Evolutionary conservation across 2,329 filamentous ascomycete species (phyloP), one percentile per base, ranked within the genome.

Genomic region (Elsinoe ampelina): DNA sequence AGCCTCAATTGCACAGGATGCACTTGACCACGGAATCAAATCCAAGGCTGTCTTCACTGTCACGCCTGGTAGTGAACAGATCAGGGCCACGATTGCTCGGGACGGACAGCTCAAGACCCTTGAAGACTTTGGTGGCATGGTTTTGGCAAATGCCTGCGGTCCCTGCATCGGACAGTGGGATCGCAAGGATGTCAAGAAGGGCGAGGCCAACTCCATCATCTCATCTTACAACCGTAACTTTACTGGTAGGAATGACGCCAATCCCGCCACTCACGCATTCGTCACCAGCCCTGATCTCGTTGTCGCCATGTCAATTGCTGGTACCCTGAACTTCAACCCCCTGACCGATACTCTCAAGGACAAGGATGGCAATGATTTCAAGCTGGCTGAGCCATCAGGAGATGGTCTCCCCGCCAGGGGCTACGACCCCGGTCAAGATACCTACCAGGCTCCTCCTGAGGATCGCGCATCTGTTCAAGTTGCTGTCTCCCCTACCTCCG

Each of bases 191-290:
- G 89, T 96, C 57, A 87, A 91, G 81, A 96, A 97, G 83, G 92
- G 92, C 64, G 85, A 88, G 66, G 79, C 90, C 68, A 98, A 98
- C 84, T 95, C 90, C 5, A 98, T 98, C 72, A 80, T 98, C 71
- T 96, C 91, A 47, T 97, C 93, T 26, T 98, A 96, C 85, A 98
- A 98, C 86, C 90, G 93, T 76, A 97, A 98, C 84, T 97, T 98
- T 80, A 97, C 92, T 60, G 92, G 92, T 64, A 89, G 93, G 71
- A 97, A 97, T 74, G 91, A 95, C 66, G 90, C 88, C 64, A 97
- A 95, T 81, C 90, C 90, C 39, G 89, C 89, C 57, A 95, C 90
- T 54, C 90, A 95, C 79, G 89, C 89, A 58, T 95, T 95, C 73
- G 90, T 95, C 64, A 86, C 90, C 62, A 95, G 89, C 5, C 90